Conservation (phyloP, 129 eudicot species). For the Escallonia herrerae region DNA sequence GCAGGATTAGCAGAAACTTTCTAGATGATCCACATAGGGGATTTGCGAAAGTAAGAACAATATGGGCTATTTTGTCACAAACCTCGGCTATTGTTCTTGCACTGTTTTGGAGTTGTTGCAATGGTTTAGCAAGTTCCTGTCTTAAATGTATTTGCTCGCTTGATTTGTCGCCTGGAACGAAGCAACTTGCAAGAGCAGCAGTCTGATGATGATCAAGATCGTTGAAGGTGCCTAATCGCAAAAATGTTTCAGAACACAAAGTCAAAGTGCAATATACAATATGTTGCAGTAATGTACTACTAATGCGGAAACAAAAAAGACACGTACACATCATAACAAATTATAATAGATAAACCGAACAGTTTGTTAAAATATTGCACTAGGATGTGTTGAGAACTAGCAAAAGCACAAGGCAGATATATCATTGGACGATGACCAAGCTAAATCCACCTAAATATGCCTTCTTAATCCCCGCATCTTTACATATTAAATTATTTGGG, state of each 20-base stretch:
- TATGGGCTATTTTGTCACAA: not conserved
- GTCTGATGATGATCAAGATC: slow-evolving; percentile 97
- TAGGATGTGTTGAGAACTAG: too few relatives aligned
- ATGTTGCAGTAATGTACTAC: too few relatives aligned
- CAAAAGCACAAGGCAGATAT: too few relatives aligned
- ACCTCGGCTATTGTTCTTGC: slow-evolving; percentile 97
- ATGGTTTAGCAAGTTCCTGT: slow-evolving; percentile 86
- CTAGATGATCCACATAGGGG: not conserved
- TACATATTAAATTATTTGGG: too few relatives aligned
- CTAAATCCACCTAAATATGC: too few relatives aligned
- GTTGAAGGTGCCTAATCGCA: slow-evolving; percentile 71
- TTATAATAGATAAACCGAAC: too few relatives aligned
- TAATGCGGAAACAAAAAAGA: too few relatives aligned
- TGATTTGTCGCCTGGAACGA: slow-evolving; percentile 86
- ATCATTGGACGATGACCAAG: too few relatives aligned
- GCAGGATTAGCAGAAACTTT: slow-evolving; percentile 11
- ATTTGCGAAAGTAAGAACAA: not conserved
- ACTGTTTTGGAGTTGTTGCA: slow-evolving; percentile 97
- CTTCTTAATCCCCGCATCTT: too few relatives aligned
- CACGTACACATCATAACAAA: too few relatives aligned
- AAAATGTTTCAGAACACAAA: not conserved
- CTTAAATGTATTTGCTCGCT: slow-evolving; percentile 83
- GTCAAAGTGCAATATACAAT: too few relatives aligned
- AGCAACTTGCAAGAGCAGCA: slow-evolving; percentile 96
- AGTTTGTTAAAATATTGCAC: too few relatives aligned